A percentile compares a stretch with the other conserved stretches of the same genome.
phyloP scores from a whole-genome alignment of 345 rosid genomes.

The Eutrema heterophyllum region DNA sequence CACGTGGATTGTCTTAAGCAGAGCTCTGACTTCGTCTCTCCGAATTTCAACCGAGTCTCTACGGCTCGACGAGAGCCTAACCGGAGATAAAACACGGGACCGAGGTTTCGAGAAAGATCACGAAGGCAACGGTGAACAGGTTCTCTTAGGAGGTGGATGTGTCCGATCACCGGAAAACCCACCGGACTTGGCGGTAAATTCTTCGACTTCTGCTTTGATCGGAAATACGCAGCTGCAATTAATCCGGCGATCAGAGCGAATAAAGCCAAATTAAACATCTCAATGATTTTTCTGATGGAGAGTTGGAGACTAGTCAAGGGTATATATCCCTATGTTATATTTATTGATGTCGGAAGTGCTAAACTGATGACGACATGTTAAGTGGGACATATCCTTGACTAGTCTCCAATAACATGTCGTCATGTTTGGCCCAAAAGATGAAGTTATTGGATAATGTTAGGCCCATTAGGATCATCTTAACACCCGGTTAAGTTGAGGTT shows the following conservation, averaged over 20 bases:
- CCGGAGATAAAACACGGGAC: constrained; percentile 35
- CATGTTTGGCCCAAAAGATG: neutral
- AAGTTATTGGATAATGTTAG: neutral
- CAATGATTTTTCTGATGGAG: neutral
- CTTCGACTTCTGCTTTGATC: neutral
- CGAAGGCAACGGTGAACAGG: constrained; percentile 27
- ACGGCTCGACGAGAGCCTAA: constrained; percentile 34
- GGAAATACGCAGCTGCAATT: neutral
- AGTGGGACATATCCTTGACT: no score
- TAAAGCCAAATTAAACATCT: neutral
- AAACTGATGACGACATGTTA: neutral
- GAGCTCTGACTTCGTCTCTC: constrained; percentile 29
- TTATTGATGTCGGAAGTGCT: no score
- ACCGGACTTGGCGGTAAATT: constrained; percentile 7
- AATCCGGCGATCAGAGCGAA: neutral
- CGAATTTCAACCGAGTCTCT: neutral
- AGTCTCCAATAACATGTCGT: no score
- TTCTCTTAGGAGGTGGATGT: constrained; percentile 26
- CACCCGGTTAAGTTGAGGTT: neutral
- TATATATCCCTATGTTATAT: no score
- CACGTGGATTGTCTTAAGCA: neutral
- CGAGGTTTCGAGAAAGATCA: constrained; percentile 30
- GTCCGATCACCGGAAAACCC: constrained; percentile 13
- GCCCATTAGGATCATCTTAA: neutral
- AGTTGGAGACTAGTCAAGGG: neutral